These are phyloP conservation scores for Saksenaea vasiformis DNA, from an alignment of 371 early-diverging fungal genomes.

Conservation along the genomic window DNA sequence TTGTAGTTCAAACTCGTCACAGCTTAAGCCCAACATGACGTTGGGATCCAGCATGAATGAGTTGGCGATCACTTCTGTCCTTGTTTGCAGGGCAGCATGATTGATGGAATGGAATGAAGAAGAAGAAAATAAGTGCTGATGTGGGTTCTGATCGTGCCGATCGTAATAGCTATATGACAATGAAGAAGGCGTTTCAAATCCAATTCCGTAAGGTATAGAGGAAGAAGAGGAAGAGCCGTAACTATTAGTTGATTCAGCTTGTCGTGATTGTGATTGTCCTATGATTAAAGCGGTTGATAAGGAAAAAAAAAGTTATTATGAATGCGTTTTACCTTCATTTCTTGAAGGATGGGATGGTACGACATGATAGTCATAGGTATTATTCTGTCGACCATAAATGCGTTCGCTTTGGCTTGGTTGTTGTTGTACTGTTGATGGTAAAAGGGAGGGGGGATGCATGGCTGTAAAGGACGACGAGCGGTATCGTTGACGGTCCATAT, in stretches of 20 bases:
- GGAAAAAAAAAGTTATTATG: neutral
- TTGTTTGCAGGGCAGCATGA: slow-evolving; percentile 22
- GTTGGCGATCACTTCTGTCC: slow-evolving; percentile 21
- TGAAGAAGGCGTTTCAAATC: neutral
- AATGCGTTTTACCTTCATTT: neutral
- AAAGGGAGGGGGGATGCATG: neutral
- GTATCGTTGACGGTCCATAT: slow-evolving; percentile 2
- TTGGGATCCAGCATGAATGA: slow-evolving; percentile 33
- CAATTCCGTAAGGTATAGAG: slow-evolving; percentile 6
- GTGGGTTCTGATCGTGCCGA: slow-evolving; percentile 22
- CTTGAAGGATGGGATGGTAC: neutral
- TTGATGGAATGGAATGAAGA: slow-evolving; percentile 31
- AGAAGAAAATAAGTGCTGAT: slow-evolving; percentile 30
- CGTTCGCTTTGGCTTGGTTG: neutral
- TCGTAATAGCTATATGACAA: neutral
- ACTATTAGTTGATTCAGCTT: neutral
- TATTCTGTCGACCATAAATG: neutral
- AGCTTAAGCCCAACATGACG: slow-evolving; percentile 24
- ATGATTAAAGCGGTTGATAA: neutral
- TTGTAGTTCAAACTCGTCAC: slow-evolving; percentile 34
- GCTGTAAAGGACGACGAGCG: slow-evolving; percentile 2
- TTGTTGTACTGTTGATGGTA: neutral
- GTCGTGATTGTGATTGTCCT: neutral
- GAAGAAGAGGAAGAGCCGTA: neutral
- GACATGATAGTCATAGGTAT: neutral